Evolutionary conservation across 1,139 yeast species (phyloP), one percentile per base, ranked within the genome.

Genomic region (Taphrina flavorubra): DNA sequence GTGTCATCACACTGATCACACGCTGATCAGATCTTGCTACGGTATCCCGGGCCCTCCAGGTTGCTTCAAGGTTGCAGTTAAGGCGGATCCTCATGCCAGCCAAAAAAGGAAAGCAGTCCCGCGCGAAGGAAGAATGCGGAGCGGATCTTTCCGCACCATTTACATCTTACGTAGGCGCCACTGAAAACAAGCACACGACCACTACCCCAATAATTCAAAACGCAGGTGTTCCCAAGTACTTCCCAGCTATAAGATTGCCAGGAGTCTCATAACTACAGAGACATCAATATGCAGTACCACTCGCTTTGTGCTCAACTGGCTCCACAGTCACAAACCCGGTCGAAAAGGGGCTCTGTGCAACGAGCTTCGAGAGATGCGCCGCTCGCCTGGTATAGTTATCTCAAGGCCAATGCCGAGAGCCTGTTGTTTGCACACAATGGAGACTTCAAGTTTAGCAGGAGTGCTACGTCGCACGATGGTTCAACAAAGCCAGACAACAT

Each of bases 391-490:
- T 34, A 37, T 14, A 47, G 46, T 7, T 58, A 36, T 25, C 42
- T 58, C 14, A 42, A 20, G 46, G 62, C 51, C 18, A 58, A 58
- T 44, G 42, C 62, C 13, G 62, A 58, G 20, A n/a, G 46, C 47
- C 39, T 39, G 47, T 3, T 31, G n/a, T 34, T 47, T 13, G 49
- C 14, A 20, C n/a, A 36, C 47, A 25, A 56, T 16, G 13, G 36
- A 8, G 42, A 56, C 16, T 56, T n/a, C 49, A 56, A 56, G 60
- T 25, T 10, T 14, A 31, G 20, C 25, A 20, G 62, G 20, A 58
- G 62, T 34, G 53, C 53, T 1, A 20, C 18, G 7, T 58, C 62
- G 20, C 51, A 58, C 40, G 20, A 58, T 31, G 51, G 62, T 2
- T 14, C 47, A 6, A 6, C 1, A 6, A 13, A 37, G 31, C 13